Evolutionary conservation across 2,329 filamentous ascomycete genomes (phyloP), one percentile per base, ranked within the genome.

Genomic region (Pseudogymnoascus sp.): DNA sequence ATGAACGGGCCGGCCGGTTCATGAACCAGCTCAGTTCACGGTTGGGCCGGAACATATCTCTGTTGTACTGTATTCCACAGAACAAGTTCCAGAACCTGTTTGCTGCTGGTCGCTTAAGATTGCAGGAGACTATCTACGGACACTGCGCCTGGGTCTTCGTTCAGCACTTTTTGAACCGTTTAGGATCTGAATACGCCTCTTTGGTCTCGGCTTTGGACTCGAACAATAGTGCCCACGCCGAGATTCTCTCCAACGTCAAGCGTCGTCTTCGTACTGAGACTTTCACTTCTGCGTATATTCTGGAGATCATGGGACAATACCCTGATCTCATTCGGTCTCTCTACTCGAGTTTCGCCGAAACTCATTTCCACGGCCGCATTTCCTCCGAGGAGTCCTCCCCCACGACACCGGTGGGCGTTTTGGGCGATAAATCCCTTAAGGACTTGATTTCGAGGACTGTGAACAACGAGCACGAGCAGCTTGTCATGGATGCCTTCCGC

Each of bases 101-200:
- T 73, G 89, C 89, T 57, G 85, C 83, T 13, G 92, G 92, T 57
- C 83, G 87, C 67, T 79, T 99, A 65, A 96, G 92, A 71, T 79
- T 99, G 58, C 94, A 99, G 73, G 94, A 99, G 76, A 92, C 92
- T 10, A 91, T 96, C 69, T 99, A 99, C 72, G 92, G 91, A 26
- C 94, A 99, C 76, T 96, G 90, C 71, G 90, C 95, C 5, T 96
- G 92, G 89, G 91, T 97, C 30, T 99, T 96, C 70, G 88, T 96
- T 35, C 91, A 95, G 71, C 94, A 99, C 75, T 99, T 99, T 81
- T 80, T 99, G 67, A 99, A 99, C 78, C 87, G 94, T 64, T 82
- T 99, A 15, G 92, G 84, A 15, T 88, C 90, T 30, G 94, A 99
- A 74, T 99, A 97, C 73, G 88, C 85, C 12, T 94, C 92, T 3